These are phyloP conservation scores for Citrullus amarus DNA, from an alignment of 306 rosid species.

Conservation along the genomic window DNA sequence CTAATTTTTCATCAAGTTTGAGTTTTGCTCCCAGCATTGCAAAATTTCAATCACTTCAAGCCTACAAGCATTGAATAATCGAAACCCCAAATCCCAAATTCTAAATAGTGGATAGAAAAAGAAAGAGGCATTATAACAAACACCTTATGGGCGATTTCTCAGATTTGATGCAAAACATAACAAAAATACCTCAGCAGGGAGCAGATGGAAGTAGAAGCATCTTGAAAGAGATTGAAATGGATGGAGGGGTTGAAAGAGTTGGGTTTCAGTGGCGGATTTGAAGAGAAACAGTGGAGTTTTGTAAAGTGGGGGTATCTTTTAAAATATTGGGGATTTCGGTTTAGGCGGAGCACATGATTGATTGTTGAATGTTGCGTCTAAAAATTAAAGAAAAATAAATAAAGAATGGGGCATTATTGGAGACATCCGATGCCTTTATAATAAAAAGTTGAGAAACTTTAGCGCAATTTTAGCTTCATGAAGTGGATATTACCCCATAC, in stretches of 20 bases:
- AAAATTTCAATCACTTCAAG: background rate
- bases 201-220: background rate
- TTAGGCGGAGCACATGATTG: constrained; percentile 2
- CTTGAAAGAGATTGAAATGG: background rate
- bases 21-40: background rate
- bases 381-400: background rate
- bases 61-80: background rate
- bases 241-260: background rate
- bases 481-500: background rate
- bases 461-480: constrained; percentile 3
- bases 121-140: background rate
- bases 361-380: background rate
- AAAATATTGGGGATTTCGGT: background rate
- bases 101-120: background rate
- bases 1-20: background rate
- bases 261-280: constrained; percentile 6
- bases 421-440: background rate
- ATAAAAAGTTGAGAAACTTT: background rate
- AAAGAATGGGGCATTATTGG: background rate
- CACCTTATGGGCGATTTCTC: background rate
- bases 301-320: background rate
- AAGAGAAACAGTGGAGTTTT: background rate
- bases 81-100: background rate
- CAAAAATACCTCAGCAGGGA: background rate
- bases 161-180: background rate